phyloP scores from a whole-genome alignment of 1,139 yeast genomes.

The Kurtzmaniella natalensis region DNA sequence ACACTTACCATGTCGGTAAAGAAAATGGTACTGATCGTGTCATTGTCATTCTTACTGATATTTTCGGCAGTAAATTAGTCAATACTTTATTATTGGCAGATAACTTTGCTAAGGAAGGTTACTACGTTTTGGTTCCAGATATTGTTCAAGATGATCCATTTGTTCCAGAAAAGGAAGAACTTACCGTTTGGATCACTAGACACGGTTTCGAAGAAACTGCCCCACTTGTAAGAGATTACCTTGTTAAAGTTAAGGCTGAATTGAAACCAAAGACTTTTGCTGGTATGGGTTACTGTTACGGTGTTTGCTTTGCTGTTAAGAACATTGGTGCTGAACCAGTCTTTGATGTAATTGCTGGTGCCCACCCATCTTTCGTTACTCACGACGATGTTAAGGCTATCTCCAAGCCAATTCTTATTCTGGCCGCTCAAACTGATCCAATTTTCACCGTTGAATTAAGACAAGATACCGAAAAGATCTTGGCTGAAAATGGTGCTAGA shows the following conservation, averaged over 20 bases:
- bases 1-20: slow-evolving; percentile 55
- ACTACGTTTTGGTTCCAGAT: slow-evolving; percentile 70
- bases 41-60: slow-evolving; percentile 63
- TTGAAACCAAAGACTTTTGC: slow-evolving; percentile 49
- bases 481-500: slow-evolving; percentile 39
- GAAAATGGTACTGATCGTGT: slow-evolving; percentile 38
- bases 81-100: slow-evolving; percentile 69
- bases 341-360: slow-evolving; percentile 61
- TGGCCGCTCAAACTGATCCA: slow-evolving; percentile 68
- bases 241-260: slow-evolving; percentile 39
- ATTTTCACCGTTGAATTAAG: slow-evolving; percentile 63
- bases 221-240: slow-evolving; percentile 36
- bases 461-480: slow-evolving; percentile 52
- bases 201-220: slow-evolving; percentile 49
- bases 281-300: slow-evolving; percentile 79
- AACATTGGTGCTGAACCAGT: slow-evolving; percentile 44
- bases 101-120: slow-evolving; percentile 52
- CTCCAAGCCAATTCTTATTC: slow-evolving; percentile 56
- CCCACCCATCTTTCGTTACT: slow-evolving; percentile 74
- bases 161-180: slow-evolving; percentile 16
- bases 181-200: slow-evolving; percentile 46
- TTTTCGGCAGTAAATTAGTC: slow-evolving; percentile 55
- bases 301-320: slow-evolving; percentile 65
- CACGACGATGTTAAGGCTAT: slow-evolving; percentile 61
- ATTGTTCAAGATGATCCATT: slow-evolving; percentile 56